Base-by-base conservation (phyloP, 352 stramenopile species). In the Phytopythium chamaehyphon region DNA sequence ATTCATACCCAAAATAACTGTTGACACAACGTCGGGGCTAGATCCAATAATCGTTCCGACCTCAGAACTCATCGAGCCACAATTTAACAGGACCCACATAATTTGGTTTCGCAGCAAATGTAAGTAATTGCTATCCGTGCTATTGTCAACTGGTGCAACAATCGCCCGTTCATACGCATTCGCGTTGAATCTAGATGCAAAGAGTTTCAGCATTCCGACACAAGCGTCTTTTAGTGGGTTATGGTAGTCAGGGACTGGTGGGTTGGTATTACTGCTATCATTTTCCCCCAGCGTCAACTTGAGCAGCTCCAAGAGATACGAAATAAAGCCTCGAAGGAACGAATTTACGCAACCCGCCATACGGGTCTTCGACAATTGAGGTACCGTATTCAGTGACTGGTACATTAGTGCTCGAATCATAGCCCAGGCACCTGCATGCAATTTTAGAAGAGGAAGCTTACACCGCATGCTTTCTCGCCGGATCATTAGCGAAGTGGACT, bases 371-470 rank as follows among this genome's bases (percentile, higher is more conserved):
- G 40, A 55, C 23, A 42, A 61, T 15, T 26, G 51, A 11, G 8
- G 44, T 3, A 45, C 55, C 40, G 66, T 53, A 44, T 56, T 55
- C 40, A 93, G 60, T 12, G 78, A 90, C 52, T 87, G 78, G 61
- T 95, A 93, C 65, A 93, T 80, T 18, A 95, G 52, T n/a, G 83
- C 83, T 8, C 82, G 68, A 33, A 71, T 62, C 69, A 95, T 79
- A 15, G 83, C 83, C 85, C 85, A 95, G 14, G 75, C 69, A 3
- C 80, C 83, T 28, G 83, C 69, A 33, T 93, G 76, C 7, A 95
- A 62, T 49, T 90, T 95, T 0, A 95, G 46, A 3, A 93, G 51
- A 22, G 81, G 75, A 7, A 93, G 42, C 44, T 88, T 93, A 7
- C 55, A 66, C 28, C 66, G 67, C 19, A 72, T 55, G 12, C 70